Evolutionary conservation across 2,329 filamentous ascomycete species (phyloP).

Genomic region (Colletotrichum cordylinicola): DNA sequence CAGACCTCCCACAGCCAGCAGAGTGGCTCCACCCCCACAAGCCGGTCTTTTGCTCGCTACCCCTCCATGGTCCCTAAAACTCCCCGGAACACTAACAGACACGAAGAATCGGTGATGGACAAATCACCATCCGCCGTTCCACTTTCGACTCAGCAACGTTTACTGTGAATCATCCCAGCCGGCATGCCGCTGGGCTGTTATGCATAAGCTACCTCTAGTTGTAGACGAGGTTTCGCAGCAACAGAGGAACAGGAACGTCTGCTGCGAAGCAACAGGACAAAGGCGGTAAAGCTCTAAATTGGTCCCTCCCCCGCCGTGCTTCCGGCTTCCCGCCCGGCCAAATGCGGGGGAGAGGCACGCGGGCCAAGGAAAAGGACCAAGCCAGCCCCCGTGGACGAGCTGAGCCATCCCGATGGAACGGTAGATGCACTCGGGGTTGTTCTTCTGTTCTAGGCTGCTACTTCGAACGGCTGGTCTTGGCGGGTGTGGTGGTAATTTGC

Average conservation of each 20-base stretch:
- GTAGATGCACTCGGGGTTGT: neutral
- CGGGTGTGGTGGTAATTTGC: neutral
- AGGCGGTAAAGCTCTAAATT: neutral
- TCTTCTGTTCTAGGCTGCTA: neutral
- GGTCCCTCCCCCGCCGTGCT: conserved; percentile 3
- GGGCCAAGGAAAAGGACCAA: neutral
- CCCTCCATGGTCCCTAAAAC: neutral
- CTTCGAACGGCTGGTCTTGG: neutral
- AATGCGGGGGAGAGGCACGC: conserved; percentile 1
- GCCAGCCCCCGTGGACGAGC: neutral
- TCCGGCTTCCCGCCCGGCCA: neutral
- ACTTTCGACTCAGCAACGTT: neutral
- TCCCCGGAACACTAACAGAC: neutral
- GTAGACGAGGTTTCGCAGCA: neutral
- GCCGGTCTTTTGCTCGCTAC: neutral
- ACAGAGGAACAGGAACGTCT: neutral
- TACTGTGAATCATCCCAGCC: neutral
- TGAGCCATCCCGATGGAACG: neutral
- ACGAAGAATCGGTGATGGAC: neutral
- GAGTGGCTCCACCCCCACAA: conserved; percentile 8
- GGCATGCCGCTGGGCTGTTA: neutral
- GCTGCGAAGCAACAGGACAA: neutral
- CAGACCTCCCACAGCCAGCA: neutral
- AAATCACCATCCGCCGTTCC: neutral
- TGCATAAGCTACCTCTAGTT: neutral